Evolutionary conservation across 345 rosid genomes (phyloP).

Genomic region (Brassica napus): Da-Ae NC_063446.1:66369001-66369500

Average conservation of each 20-base stretch:
- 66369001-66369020: neutral
- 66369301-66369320: constrained; percentile 31
- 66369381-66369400: constrained; percentile 9
- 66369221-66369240: constrained; percentile 18
- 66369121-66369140: constrained; percentile 4
- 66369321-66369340: constrained; percentile 4
- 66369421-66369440: constrained; percentile 25
- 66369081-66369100: too few species aligned
- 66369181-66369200: neutral
- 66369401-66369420: neutral
- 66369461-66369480: neutral
- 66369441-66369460: neutral
- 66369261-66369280: constrained; percentile 26
- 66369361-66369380: constrained; percentile 10
- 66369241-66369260: neutral
- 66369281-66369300: constrained; percentile 12
- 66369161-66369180: neutral
- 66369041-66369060: constrained; percentile 26
- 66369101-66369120: neutral
- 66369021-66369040: constrained; percentile 3
- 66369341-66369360: neutral
- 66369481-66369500: neutral
- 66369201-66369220: constrained; percentile 7
- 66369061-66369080: too few species aligned
- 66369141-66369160: neutral